These are phyloP conservation scores for Globisporangium radiosum DNA, from an alignment of 352 stramenopile species.

Conservation along the genomic window DNA sequence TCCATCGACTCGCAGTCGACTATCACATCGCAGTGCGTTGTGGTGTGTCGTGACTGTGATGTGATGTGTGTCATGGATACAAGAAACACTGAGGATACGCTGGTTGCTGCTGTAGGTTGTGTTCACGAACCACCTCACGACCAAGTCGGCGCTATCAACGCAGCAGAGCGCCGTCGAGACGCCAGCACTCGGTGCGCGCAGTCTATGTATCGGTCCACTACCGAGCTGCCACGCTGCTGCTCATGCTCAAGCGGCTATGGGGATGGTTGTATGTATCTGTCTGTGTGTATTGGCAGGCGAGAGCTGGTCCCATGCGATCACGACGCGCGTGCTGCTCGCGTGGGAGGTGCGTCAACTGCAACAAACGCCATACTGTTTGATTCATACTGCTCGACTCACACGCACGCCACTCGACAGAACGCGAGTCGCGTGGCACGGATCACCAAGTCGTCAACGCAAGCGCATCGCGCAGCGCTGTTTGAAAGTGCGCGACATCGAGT, in stretches of 20 bases:
- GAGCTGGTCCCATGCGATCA: slow-evolving; percentile 59
- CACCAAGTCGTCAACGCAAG: slow-evolving; percentile 42
- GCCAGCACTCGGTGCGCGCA: slow-evolving; percentile 21
- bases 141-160: slow-evolving; percentile 18
- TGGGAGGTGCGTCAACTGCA: slow-evolving; percentile 48
- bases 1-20: slow-evolving; percentile 55
- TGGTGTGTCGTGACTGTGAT: not conserved
- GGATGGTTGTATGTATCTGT: no score
- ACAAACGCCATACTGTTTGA: not conserved
- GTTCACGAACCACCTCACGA: slow-evolving; percentile 72
- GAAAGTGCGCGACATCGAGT: slow-evolving; percentile 19
- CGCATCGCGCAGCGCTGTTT: slow-evolving; percentile 29
- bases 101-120: slow-evolving; percentile 28
- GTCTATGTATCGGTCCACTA: not conserved
- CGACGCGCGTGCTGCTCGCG: slow-evolving; percentile 48
- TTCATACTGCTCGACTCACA: not conserved
- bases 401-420: slow-evolving; percentile 12
- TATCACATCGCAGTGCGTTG: slow-evolving; percentile 44
- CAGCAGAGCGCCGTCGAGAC: slow-evolving; percentile 12
- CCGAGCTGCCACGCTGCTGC: not conserved
- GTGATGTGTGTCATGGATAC: not conserved
- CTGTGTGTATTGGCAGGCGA: slow-evolving; percentile 34
- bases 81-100: not conserved
- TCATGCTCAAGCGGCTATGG: no score
- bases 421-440: slow-evolving; percentile 32